Base-by-base conservation (phyloP, 2,329 filamentous ascomycete species). In the Chrysosporium queenslandicum region DNA sequence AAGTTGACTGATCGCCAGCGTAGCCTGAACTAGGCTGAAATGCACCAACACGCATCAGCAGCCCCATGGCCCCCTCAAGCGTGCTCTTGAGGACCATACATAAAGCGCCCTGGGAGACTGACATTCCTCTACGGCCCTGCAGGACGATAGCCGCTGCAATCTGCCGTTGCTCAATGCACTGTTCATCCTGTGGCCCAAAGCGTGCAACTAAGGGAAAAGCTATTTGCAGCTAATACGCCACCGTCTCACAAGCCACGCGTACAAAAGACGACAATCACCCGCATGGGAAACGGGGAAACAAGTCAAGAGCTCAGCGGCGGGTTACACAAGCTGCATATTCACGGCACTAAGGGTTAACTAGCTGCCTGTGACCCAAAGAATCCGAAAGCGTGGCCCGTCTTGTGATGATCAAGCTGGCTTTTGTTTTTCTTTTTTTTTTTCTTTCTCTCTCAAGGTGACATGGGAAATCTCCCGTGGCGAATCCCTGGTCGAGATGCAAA, bases 231-330 rank as follows among this genome's bases (percentile, higher is more conserved):
- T 30, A 14, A 40, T 49, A 50, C 37, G 18, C 47, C 5, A 16
- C 47, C 29, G 47, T 50, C 16, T 41, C 16, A 50, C 47, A 42
- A 42, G 47, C 47, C 47, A 50, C 47, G 47, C 47, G 37, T 50
- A 32, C 37, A 34, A 39, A 21, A 23, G 36, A 42, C 23, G 18
- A 50, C 25, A 23, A 5, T 41, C 20, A 21, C 16, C 37, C 18
- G 47, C 37, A 50, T 50, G n/a, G 36, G 11, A 41, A 50, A 42
- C 32, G n/a, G 21, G 2, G 21, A 8, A 2, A 37, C 23, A 16
- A 16, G 6, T 16, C 23, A 25, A n/a, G 16, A 48, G n/a, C 27
- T 11, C 30, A 48, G 8, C 11, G 11, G 20, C 6, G 16, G 29
- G 46, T 48, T 21, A 7, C 11, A 48, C 32, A 18, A 27, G 25